phyloP scores from a whole-genome alignment of 345 rosid genomes.

The Citrus hindsii region DNA sequence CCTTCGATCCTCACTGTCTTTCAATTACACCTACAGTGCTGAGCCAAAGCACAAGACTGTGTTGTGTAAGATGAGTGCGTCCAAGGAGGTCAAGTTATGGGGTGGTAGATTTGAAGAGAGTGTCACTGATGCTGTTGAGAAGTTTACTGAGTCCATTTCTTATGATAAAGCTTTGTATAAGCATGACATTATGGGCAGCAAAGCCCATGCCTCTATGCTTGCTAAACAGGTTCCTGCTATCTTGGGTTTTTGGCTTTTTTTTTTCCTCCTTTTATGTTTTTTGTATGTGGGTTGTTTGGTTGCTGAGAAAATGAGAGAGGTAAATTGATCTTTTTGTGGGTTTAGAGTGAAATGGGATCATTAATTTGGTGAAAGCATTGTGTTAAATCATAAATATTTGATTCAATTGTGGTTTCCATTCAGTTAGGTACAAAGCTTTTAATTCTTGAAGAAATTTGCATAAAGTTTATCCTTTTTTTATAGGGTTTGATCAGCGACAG shows the following conservation, averaged over 20 bases:
- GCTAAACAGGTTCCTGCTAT: slow-evolving; percentile 56
- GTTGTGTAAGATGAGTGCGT: slow-evolving; percentile 38
- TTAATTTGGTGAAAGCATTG: neutral
- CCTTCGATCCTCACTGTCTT: slow-evolving; percentile 9
- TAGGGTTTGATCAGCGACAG: slow-evolving; percentile 66
- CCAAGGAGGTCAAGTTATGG: slow-evolving; percentile 89
- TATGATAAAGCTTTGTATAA: slow-evolving; percentile 77
- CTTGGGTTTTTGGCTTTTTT: neutral
- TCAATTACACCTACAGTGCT: slow-evolving; percentile 10
- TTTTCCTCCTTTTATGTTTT: neutral
- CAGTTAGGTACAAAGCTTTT: neutral
- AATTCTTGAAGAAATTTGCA: neutral
- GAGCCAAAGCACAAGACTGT: slow-evolving; percentile 31
- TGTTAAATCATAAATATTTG: neutral
- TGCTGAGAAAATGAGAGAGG: neutral
- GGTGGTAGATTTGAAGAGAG: slow-evolving; percentile 96
- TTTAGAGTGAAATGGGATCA: neutral
- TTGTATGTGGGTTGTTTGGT: slow-evolving; percentile 1
- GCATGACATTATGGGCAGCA: slow-evolving; percentile 92
- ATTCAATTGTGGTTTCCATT: neutral
- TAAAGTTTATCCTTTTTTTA: neutral
- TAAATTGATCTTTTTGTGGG: neutral
- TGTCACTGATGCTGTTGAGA: slow-evolving; percentile 80
- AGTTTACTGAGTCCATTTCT: slow-evolving; percentile 89
- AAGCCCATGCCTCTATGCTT: slow-evolving; percentile 95